Evolutionary conservation across 1,284 basidiomycete genomes (phyloP), one percentile per base, ranked within the genome.

Genomic region (Trichosporon coremiiforme): DNA sequence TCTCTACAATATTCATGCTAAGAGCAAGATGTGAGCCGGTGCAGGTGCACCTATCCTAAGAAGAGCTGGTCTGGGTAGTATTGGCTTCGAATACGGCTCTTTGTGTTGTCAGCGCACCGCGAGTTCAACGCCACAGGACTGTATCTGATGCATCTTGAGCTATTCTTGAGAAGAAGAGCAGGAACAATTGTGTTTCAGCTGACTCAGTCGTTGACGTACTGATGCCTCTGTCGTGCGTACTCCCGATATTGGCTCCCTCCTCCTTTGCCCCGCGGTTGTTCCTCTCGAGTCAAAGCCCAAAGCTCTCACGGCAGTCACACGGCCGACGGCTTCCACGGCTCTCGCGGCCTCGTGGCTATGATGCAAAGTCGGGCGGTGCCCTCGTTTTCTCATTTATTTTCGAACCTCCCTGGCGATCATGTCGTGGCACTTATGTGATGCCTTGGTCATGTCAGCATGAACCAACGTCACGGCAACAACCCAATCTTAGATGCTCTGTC

Each of bases 401-500:
- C 57, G 7, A 33, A 25, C 25, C 31, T n/a, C 57, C 57, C 57
- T 20, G 57, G 31, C 57, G 22, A 22, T 25, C 22, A 25, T 13
- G 12, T 22, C 22, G 50, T 53, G 50, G 50, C 50, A 53, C 20
- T 33, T 20, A 62, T 17, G 57, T 17, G 57, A 33, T 62, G 57
- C 57, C n/a, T 33, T n/a, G 57, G 29, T 33, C 29, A 33, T 62
- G 57, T 15, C 57, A 35, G 29, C 31, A 29, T 35, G 31, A 35
- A 35, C 57, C 31, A 62, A 62, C 57, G 57, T 62, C 57, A 33
- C 29, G n/a, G 57, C 57, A 17, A 62, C 31, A 62, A 62, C 57
- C 57, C 57, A 62, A 62, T 62, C 57, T 62, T 35, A 17, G n/a
- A 17, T 62, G 31, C 15, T 35, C 8, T 31, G 7, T 17, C 13